Evolutionary conservation across 2,329 filamentous ascomycete species (phyloP), one percentile per base, ranked within the genome.

Genomic region (Madurella mycetomatis): DNA sequence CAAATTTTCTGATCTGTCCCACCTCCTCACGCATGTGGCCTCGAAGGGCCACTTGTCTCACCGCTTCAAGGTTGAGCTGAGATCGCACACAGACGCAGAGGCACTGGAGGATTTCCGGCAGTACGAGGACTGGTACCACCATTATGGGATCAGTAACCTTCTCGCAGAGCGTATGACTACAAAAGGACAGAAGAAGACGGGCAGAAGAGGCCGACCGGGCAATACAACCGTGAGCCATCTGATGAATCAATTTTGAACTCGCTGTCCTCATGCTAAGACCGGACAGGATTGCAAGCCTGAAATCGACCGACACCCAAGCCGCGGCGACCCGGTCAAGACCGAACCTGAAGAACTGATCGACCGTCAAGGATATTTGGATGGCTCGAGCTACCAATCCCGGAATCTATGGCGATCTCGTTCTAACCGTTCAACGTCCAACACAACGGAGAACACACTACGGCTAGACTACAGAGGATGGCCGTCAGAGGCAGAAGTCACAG

Each of bases 41-140:
- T 96, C 92, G 60, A 96, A 96, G 69, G 87, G 88, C n/a, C 92
- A 97, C 69, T 76, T 96, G 34, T 85, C 90, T 56, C 82, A 90
- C 67, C 85, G 89, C 65, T 95, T 92, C 74, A 90, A 90, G 65
- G 79, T 90, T 49, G 86, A 90, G 64, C 82, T 96, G 61, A 83
- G 82, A 54, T 82, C 86, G 52, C 80, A 83, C 51, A 78, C 81
- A 44, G 87, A 95, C 56, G 70, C 77, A n/a, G 73, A 73, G n/a
- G 84, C 87, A n/a, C 77, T 79, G 19, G 69, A 79, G 11, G 69
- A 81, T 32, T 76, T 95, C 43, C 78, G 83, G 37, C 73, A 78
- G 43, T 96, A 90, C 66, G 84, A 95, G 53, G 72, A 75, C 37
- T 96, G 92, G 92, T 95, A 92, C 66, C 76, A 79, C 15, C 74